These are phyloP conservation scores for Cytospora mali DNA, from an alignment of 2,329 filamentous ascomycete genomes.

Conservation along the genomic window DNA sequence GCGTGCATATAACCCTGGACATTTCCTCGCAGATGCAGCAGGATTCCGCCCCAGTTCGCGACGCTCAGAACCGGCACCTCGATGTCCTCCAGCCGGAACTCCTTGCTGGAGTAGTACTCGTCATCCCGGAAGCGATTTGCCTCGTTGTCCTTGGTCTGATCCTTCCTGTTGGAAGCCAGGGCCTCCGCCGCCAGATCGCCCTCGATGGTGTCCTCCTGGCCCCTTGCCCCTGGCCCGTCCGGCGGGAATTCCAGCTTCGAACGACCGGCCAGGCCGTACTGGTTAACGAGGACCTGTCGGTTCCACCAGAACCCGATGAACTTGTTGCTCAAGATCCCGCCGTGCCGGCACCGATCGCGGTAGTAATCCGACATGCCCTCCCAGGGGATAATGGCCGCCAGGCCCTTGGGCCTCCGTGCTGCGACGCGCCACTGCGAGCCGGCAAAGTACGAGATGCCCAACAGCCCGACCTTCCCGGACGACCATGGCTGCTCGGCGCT, in stretches of 20 bases:
- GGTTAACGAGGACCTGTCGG: slow-evolving; percentile 66
- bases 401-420: slow-evolving; percentile 47
- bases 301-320: slow-evolving; percentile 71
- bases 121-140: slow-evolving; percentile 62
- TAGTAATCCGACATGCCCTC: slow-evolving; percentile 60
- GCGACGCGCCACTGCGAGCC: slow-evolving; percentile 53
- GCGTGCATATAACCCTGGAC: slow-evolving; percentile 66
- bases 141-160: slow-evolving; percentile 51
- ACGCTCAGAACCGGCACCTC: slow-evolving; percentile 68
- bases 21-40: slow-evolving; percentile 70
- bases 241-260: slow-evolving; percentile 37
- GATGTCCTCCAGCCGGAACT: slow-evolving; percentile 67
- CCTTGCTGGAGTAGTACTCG: slow-evolving; percentile 64
- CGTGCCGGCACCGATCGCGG: slow-evolving; percentile 61
- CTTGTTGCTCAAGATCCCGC: slow-evolving; percentile 60
- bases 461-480: slow-evolving; percentile 50
- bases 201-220: slow-evolving; percentile 55
- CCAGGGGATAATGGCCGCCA: slow-evolving; percentile 53
- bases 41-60: slow-evolving; percentile 72
- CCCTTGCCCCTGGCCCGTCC: slow-evolving; percentile 36
- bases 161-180: slow-evolving; percentile 50
- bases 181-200: slow-evolving; percentile 58
- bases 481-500: slow-evolving; percentile 50
- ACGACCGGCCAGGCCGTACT: slow-evolving; percentile 59
- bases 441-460: slow-evolving; percentile 53